phyloP scores from a whole-genome alignment of 345 rosid species.

The Bruguiera sexangula region DNA sequence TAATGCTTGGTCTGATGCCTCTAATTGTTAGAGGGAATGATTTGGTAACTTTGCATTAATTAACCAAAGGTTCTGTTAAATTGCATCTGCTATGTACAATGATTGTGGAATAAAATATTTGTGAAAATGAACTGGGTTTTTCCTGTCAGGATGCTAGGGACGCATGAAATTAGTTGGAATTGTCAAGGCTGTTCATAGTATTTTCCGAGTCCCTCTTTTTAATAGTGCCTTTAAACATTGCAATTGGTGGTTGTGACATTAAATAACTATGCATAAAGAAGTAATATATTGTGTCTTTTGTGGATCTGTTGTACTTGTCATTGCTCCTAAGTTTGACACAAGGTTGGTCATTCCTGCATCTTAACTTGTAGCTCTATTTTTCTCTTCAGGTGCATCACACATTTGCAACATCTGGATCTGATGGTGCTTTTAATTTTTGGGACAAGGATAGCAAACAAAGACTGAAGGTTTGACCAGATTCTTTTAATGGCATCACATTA shows the following conservation, averaged over 20 bases:
- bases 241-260: no score
- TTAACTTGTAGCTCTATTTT: slow-evolving; percentile 10
- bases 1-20: no score
- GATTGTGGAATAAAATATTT: not conserved
- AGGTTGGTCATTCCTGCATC: not conserved
- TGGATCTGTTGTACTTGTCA: not conserved
- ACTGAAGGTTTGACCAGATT: slow-evolving; percentile 62
- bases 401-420: slow-evolving; percentile 97
- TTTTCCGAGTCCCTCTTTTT: not conserved
- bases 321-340: not conserved
- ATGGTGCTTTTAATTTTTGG: slow-evolving; percentile 98
- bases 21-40: no score
- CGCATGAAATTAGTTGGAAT: not conserved
- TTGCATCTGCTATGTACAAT: not conserved
- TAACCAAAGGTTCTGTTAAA: not conserved
- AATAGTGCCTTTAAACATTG: no score
- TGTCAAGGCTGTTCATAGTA: not conserved
- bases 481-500: not conserved
- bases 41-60: not conserved
- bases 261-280: no score
- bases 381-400: slow-evolving; percentile 75
- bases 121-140: not conserved
- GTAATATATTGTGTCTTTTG: not conserved
- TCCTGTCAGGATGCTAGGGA: not conserved
- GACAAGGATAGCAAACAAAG: slow-evolving; percentile 99